Percentiles rank a stretch among this genome's conserved stretches.
These are phyloP conservation scores for Talaromyces pinophilus DNA, from an alignment of 2,329 filamentous ascomycete species.

Conservation along the genomic window DNA sequence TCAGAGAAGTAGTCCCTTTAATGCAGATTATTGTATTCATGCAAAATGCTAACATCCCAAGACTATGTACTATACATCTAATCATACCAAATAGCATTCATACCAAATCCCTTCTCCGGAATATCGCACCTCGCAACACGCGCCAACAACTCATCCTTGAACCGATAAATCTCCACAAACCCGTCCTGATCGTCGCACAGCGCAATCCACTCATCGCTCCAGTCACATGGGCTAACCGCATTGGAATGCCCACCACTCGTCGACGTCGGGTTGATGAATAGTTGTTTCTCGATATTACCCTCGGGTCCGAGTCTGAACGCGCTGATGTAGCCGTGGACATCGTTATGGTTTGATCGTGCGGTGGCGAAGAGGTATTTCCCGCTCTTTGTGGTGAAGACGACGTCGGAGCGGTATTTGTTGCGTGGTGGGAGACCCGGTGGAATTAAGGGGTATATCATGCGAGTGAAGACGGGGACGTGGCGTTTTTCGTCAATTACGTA, in stretches of 20 bases:
- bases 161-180: constrained; percentile 84
- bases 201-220: constrained; percentile 86
- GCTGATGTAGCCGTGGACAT: constrained; percentile 78
- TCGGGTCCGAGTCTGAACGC: constrained; percentile 70
- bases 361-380: constrained; percentile 80
- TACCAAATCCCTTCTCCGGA: constrained; percentile 85
- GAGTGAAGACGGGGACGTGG: constrained; percentile 75
- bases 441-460: constrained; percentile 74
- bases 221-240: constrained; percentile 79
- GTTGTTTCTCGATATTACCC: constrained; percentile 74
- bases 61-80: constrained; percentile 35
- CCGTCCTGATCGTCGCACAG: constrained; percentile 86
- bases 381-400: constrained; percentile 70
- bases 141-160: constrained; percentile 77
- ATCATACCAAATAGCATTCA: constrained; percentile 97
- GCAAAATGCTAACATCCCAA: background rate
- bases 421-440: constrained; percentile 58
- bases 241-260: constrained; percentile 88
- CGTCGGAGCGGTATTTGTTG: constrained; percentile 76
- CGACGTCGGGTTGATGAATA: constrained; percentile 79
- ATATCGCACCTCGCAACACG: constrained; percentile 76
- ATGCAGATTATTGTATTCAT: background rate
- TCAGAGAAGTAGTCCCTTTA: background rate
- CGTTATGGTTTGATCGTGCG: constrained; percentile 73
- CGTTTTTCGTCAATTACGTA: constrained; percentile 76